phyloP scores from a whole-genome alignment of 176 grass and related monocot genomes.

The Aegilops sharonensis region DNA sequence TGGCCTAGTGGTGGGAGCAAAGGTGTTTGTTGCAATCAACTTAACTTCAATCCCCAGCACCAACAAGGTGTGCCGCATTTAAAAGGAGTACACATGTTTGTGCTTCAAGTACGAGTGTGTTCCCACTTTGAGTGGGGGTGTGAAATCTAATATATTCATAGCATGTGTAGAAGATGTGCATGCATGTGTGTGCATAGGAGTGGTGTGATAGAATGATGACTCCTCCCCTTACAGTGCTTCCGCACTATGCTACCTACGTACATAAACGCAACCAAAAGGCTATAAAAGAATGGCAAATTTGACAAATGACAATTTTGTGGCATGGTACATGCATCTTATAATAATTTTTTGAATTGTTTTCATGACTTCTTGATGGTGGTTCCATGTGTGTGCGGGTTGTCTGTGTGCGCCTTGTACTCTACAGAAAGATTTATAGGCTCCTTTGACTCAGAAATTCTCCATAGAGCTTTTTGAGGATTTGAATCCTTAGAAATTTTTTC shows the following conservation, averaged over 20 bases:
- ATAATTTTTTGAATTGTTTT: background rate
- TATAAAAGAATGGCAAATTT: background rate
- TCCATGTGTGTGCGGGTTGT: background rate
- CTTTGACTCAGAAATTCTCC: too few relatives aligned
- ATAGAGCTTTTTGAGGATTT: too few relatives aligned
- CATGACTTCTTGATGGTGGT: background rate
- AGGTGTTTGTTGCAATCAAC: background rate
- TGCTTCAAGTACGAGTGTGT: background rate
- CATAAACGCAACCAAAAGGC: background rate
- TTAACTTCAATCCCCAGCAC: background rate
- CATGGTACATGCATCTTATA: slow-evolving; percentile 13
- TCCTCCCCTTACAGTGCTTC: background rate
- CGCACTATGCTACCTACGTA: background rate
- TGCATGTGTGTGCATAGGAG: background rate
- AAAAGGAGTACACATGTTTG: background rate
- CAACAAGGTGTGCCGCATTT: background rate
- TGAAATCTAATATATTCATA: background rate
- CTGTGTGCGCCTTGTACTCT: background rate
- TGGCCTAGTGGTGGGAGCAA: background rate
- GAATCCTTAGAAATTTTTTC: too few relatives aligned
- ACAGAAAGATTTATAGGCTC: background rate
- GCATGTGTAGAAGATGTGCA: background rate
- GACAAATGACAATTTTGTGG: background rate
- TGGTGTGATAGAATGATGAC: background rate
- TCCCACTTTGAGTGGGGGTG: background rate